Percentiles rank a stretch among this genome's conserved stretches.
These are phyloP conservation scores for Lunularia cruciata DNA, from an alignment of 225 moss, liverwort and hornwort genomes.

Conservation along the genomic window DNA sequence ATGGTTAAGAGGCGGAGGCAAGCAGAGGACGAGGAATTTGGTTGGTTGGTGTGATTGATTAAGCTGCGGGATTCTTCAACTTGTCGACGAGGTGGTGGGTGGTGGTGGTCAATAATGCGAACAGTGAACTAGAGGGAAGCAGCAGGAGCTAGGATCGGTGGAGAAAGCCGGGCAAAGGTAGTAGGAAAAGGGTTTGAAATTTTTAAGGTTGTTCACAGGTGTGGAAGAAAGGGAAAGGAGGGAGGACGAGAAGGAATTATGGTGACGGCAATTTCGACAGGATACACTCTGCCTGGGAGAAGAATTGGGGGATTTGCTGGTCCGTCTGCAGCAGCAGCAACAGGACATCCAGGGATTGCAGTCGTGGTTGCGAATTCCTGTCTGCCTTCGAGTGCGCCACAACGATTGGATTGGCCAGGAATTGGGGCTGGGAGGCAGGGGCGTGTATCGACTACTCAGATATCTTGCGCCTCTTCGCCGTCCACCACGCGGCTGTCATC, in stretches of 20 bases:
- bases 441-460: slow-evolving; percentile 28
- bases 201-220: too few relatives aligned
- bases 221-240: background rate
- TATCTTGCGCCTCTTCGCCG: slow-evolving; percentile 45
- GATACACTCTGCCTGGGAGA: background rate
- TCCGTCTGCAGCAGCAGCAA: background rate
- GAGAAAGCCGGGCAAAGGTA: too few relatives aligned
- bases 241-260: slow-evolving; percentile 23
- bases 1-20: too few relatives aligned
- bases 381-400: slow-evolving; percentile 1
- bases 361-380: background rate
- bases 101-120: too few relatives aligned
- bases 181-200: too few relatives aligned
- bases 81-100: too few relatives aligned
- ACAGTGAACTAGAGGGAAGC: too few relatives aligned
- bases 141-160: too few relatives aligned
- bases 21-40: too few relatives aligned
- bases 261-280: slow-evolving; percentile 24
- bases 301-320: background rate
- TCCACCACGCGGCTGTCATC: slow-evolving; percentile 48
- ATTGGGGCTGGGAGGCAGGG: slow-evolving; percentile 13
- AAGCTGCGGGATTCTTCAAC: too few relatives aligned
- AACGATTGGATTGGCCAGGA: slow-evolving; percentile 39
- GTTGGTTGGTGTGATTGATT: too few relatives aligned
- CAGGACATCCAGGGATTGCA: background rate